Base-by-base conservation (phyloP, 306 rosid genomes). In the Quercus wislizeni region DNA sequence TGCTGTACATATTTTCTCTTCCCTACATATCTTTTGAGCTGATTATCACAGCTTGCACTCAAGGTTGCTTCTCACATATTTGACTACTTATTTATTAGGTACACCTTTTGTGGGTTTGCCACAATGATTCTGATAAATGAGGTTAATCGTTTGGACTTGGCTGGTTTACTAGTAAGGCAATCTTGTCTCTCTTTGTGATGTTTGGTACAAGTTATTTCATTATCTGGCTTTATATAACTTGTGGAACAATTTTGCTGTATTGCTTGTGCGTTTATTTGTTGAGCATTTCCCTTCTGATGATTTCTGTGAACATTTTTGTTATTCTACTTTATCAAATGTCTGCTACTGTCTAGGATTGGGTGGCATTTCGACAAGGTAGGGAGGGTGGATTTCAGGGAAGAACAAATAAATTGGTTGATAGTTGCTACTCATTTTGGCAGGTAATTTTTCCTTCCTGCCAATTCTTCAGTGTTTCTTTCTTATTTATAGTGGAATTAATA, bases 361-460 rank as follows among this genome's bases (percentile, higher is more conserved):
- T 84, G 79, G 97, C 90, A 71, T 91, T 88, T 78, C 90, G 97
- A 67, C 99, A 94, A 84, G 95, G 97, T 78, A 87, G 54, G 74
- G 99, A 94, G 87, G 82, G 88, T 63, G 97, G 99, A 80, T 94
- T 94, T 81, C 99, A 94, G 86, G 99, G 99, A 76, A 90, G 99
- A 84, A 94, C 99, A 33, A 94, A 94, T 91, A 92, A 94, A 85
- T 76, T 94, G 89, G 97, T 94, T 28, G 99, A 92, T 76, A 97
- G 99, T 70, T 94, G 99, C 90, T 94, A 94, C 81, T 94, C 99
- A 63, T 94, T 94, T 80, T 92, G 99, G 99, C 99, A 94, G 99
- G 99, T 94, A 51, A 81, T 75, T 79, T 35, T 58, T 74, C 75
- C 80, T 49, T 49, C 13, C 54, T 49, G 17, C 54, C 54, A 49